Base-by-base conservation (phyloP, 2,329 filamentous ascomycete genomes). In the Golovinomyces cichoracearum region DNA sequence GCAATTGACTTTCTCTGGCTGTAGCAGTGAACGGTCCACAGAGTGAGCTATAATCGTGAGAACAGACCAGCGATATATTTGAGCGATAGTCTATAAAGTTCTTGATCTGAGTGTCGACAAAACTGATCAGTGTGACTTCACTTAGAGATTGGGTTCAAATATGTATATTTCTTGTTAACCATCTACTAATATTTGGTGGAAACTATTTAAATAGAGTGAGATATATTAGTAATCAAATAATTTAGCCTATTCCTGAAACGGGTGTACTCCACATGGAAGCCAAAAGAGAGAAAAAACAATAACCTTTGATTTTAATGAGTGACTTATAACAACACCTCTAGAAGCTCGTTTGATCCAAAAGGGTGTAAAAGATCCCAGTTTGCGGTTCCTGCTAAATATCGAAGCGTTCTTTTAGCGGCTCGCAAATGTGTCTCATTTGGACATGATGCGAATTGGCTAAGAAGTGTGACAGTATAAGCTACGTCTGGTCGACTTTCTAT, bases 101-200 rank as follows among this genome's bases (percentile, higher is more conserved):
- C 21, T 45, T 45, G 41, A 45, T 45, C 41, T 45, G 25, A 26
- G 41, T 45, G 41, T 45, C 6, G 3, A 45, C 25, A n/a, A 44
- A 45, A 45, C 42, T 45, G 42, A 45, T 29, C 42, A 45, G 42
- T 45, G 42, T 45, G 26, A 45, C n/a, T 29, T 45, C 26, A 45
- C 26, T 45, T 45, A 21, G 13, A 45, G 17, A 19, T 15, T 45
- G 38, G 42, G 25, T 27, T 29, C n/a, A 45, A 27, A 31, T 45
- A 45, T 31, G 10, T 45, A 27, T 27, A 40, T 40, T 12, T n/a
- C 3, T 15, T 4, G 15, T 5, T 10, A n/a, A 15, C 21, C 10
- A 15, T n/a, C 5, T 22, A 10, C 12, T n/a, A 7, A 12, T 19
- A 40, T 10, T 9, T 22, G 9, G 12, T 10, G 7, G 21, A 22